Conservation (phyloP, 2,329 filamentous ascomycete genomes). For the Diplocarpon rosae region DNA sequence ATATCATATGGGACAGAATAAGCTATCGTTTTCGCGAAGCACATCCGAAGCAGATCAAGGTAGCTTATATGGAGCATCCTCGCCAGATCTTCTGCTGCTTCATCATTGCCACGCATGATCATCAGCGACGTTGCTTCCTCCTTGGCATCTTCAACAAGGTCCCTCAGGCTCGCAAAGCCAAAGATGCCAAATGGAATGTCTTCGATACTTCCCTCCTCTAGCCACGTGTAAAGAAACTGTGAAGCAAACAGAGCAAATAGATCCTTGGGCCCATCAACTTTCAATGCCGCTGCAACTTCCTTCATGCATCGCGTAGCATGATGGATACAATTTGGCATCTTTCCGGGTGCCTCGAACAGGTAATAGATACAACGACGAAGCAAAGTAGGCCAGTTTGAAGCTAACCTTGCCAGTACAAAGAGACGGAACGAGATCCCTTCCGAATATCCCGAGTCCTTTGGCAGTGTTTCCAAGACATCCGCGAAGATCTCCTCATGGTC, state of each 20-base stretch:
- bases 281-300: conserved; percentile 53
- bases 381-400: conserved; percentile 74
- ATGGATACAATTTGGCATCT: conserved; percentile 49
- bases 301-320: conserved; percentile 66
- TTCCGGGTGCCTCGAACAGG: conserved; percentile 82
- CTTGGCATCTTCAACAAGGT: conserved; percentile 60
- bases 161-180: conserved; percentile 56
- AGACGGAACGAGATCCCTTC: conserved; percentile 84
- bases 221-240: conserved; percentile 86
- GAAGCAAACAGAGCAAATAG: conserved; percentile 79
- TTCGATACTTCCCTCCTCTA: conserved; percentile 54
- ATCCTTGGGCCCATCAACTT: conserved; percentile 52
- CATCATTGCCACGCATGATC: conserved; percentile 66
- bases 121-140: conserved; percentile 71
- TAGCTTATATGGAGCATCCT: conserved; percentile 42
- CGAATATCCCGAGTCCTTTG: conserved; percentile 54
- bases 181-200: conserved; percentile 80
- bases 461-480: conserved; percentile 72
- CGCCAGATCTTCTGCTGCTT: conserved; percentile 50
- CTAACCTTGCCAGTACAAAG: conserved; percentile 64
- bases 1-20: conserved; percentile 78
- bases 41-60: conserved; percentile 47
- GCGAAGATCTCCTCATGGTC: conserved; percentile 76
- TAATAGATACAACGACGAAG: conserved; percentile 82
- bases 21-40: conserved; percentile 69